Evolutionary conservation across 2,329 filamentous ascomycete genomes (phyloP).

Genomic region (Aspergillus sergii): DNA sequence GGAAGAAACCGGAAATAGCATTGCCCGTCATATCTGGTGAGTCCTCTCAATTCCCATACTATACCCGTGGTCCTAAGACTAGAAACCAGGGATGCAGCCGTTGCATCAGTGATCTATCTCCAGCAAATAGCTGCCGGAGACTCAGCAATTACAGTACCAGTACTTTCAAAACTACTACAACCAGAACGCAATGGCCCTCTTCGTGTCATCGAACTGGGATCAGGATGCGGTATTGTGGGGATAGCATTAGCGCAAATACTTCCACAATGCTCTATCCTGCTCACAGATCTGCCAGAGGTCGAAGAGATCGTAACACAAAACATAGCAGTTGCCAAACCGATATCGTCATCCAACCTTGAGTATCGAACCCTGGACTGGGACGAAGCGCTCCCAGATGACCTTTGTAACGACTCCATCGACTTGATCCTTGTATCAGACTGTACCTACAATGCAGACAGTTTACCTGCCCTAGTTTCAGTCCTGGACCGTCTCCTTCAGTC

Average conservation of each 20-base stretch:
- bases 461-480: constrained; percentile 64
- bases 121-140: constrained; percentile 44
- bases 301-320: constrained; percentile 63
- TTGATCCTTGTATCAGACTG: constrained; percentile 70
- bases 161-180: constrained; percentile 37
- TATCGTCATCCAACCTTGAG: constrained; percentile 45
- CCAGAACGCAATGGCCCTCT: constrained; percentile 36
- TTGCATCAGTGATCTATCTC: constrained; percentile 59
- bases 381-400: constrained; percentile 49
- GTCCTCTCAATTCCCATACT: constrained; percentile 11
- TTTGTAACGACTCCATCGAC: constrained; percentile 50
- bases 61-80: constrained; percentile 16
- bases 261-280: constrained; percentile 54
- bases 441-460: constrained; percentile 71
- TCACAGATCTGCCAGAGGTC: constrained; percentile 69
- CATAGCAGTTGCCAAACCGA: constrained; percentile 47
- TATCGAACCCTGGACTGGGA: constrained; percentile 67
- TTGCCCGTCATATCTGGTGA: constrained; percentile 72
- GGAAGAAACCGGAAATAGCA: constrained; percentile 73
- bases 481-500: constrained; percentile 51
- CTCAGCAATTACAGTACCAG: constrained; percentile 23
- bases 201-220: constrained; percentile 65
- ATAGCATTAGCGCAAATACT: constrained; percentile 62
- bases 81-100: constrained; percentile 57
- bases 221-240: constrained; percentile 70